Percentiles rank a stretch among this genome's conserved stretches.
phyloP scores from a whole-genome alignment of 2,329 filamentous ascomycete genomes.

The Epichloe amarillans region DNA sequence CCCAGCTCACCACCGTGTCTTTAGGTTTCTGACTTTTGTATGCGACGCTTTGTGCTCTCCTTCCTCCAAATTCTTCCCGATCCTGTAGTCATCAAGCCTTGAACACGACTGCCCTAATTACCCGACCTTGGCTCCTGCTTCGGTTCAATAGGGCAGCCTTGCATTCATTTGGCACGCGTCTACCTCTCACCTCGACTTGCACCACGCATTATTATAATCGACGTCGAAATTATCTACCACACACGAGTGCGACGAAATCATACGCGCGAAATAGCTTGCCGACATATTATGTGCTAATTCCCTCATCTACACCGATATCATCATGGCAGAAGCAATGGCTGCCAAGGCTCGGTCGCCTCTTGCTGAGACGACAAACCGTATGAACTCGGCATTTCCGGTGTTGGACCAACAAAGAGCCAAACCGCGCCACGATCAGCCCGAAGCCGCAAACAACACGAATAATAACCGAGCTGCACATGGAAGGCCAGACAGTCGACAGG shows the following conservation, averaged over 20 bases:
- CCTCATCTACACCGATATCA: conserved; percentile 10
- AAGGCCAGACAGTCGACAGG: conserved; percentile 1
- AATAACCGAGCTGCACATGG: conserved; percentile 4
- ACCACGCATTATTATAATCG: background rate
- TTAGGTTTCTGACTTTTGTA: background rate
- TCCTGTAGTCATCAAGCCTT: background rate
- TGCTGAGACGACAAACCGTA: conserved; percentile 32
- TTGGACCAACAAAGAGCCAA: conserved; percentile 18
- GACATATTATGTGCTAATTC: conserved; percentile 24
- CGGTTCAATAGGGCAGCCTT: background rate
- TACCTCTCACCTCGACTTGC: background rate
- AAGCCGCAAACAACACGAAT: conserved; percentile 4
- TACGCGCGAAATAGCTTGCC: conserved; percentile 5
- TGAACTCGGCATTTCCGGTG: conserved; percentile 27
- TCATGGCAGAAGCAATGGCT: conserved; percentile 19
- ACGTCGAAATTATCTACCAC: background rate
- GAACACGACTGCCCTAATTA: background rate
- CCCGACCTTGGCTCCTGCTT: conserved; percentile 1
- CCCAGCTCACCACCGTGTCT: background rate
- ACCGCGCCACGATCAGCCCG: conserved; percentile 15
- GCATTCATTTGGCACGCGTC: background rate
- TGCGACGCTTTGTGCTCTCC: background rate
- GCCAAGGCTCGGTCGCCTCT: conserved; percentile 27
- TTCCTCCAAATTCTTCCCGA: background rate
- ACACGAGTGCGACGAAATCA: conserved; percentile 4